Conservation (phyloP, 805 yeast genomes). For the Saccharomycopsis sp. region DNA sequence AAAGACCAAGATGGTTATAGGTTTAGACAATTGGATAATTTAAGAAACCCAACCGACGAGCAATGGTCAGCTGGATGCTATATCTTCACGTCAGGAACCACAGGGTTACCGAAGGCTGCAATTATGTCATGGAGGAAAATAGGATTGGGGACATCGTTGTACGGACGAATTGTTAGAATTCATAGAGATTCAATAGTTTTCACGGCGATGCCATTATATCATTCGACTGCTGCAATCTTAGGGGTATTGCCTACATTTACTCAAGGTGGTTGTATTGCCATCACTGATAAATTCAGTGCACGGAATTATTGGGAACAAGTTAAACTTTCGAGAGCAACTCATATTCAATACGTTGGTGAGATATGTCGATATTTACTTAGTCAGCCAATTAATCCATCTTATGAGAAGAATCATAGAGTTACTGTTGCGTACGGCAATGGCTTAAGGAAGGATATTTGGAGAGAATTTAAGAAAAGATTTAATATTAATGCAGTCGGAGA, state of each 20-base stretch:
- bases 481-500: conserved; percentile 74
- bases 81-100: conserved; percentile 90
- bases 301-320: conserved; percentile 88
- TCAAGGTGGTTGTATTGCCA: conserved; percentile 67
- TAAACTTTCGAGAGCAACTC: conserved; percentile 60
- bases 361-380: conserved; percentile 80
- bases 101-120: conserved; percentile 92
- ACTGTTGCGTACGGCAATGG: conserved; percentile 87
- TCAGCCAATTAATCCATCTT: conserved; percentile 54
- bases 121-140: conserved; percentile 88
- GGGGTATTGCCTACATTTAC: conserved; percentile 68
- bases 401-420: conserved; percentile 53
- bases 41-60: conserved; percentile 51
- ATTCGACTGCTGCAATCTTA: conserved; percentile 85
- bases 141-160: conserved; percentile 59
- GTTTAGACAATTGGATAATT: conserved; percentile 47
- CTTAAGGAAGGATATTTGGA: conserved; percentile 83
- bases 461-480: conserved; percentile 68
- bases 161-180: conserved; percentile 62
- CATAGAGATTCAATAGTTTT: conserved; percentile 51
- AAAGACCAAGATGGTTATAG: conserved; percentile 36
- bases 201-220: conserved; percentile 94
- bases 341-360: conserved; percentile 91
- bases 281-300: conserved; percentile 78
- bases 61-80: conserved; percentile 62